Conservation (phyloP, 2,329 filamentous ascomycete genomes). For the Pseudogymnoascus sp. region DNA sequence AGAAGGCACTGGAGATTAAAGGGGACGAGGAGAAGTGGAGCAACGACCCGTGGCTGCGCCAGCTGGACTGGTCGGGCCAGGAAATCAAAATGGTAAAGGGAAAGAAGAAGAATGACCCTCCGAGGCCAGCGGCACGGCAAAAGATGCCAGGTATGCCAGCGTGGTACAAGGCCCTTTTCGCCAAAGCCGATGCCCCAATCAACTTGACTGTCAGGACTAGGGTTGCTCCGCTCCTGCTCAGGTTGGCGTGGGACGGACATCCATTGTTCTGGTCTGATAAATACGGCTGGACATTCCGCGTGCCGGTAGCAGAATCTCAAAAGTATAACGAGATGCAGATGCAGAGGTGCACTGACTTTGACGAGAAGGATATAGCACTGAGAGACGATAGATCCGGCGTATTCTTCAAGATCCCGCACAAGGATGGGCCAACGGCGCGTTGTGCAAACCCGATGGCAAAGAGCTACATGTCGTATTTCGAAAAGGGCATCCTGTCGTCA, state of each 20-base stretch:
- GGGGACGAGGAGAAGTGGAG: slow-evolving; percentile 59
- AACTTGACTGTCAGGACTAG: slow-evolving; percentile 78
- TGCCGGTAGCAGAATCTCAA: slow-evolving; percentile 51
- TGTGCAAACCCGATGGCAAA: slow-evolving; percentile 88
- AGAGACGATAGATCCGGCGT: slow-evolving; percentile 56
- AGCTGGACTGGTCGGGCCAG: slow-evolving; percentile 93
- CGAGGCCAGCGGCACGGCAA: slow-evolving; percentile 69
- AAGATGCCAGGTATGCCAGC: slow-evolving; percentile 92
- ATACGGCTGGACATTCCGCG: slow-evolving; percentile 86
- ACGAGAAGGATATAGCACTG: slow-evolving; percentile 60
- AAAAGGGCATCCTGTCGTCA: slow-evolving; percentile 78
- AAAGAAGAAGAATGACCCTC: slow-evolving; percentile 77
- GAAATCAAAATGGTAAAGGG: slow-evolving; percentile 86
- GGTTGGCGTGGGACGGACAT: slow-evolving; percentile 79
- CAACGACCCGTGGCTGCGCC: slow-evolving; percentile 81
- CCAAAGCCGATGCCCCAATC: slow-evolving; percentile 60
- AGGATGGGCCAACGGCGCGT: slow-evolving; percentile 78
- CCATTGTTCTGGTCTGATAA: slow-evolving; percentile 90
- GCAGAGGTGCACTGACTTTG: slow-evolving; percentile 64
- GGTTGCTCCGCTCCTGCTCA: slow-evolving; percentile 76
- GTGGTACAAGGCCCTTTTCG: slow-evolving; percentile 91
- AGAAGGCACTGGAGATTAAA: slow-evolving; percentile 71
- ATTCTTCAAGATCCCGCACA: slow-evolving; percentile 95
- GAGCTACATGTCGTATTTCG: slow-evolving; percentile 82
- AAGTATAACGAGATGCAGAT: slow-evolving; percentile 67